Evolutionary conservation across 371 early-diverging fungal genomes (phyloP), one percentile per base, ranked within the genome.

Genomic region (Basidiobolus meristosporus): DNA sequence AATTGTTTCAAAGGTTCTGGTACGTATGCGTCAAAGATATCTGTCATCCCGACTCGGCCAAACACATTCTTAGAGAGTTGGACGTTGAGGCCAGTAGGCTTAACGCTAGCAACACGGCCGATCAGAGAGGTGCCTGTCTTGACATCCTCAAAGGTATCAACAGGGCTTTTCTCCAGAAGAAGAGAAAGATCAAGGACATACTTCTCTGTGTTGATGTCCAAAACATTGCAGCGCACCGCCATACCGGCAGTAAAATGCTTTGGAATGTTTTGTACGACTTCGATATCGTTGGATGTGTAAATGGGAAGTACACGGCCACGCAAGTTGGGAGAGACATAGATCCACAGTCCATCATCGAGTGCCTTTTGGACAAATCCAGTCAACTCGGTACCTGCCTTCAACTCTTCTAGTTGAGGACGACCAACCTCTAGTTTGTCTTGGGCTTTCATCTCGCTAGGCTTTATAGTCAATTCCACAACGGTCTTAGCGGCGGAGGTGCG

Each of bases 1-100:
- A 63, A 68, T 12, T 38, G 38, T 18, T 56, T 57, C 32, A 61
- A 46, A n/a, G 73, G 68, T 22, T 63, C 51, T 30, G 66, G 65
- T 2, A 45, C 45, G 20, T 56, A 72, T 0, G 50, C 51, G 40
- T 80, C 79, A 3, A 58, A 41, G 30, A 85, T 47, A 44, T 85
- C 73, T 3, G 75, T 64, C 21, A 79, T 46, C 31, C 66, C 62
- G 20, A 66, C 65, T 12, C 68, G 59, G 23, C 77, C 85, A 47
- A 50, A 57, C 18, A 77, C 42, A 31, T 62, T 48, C 18, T 60
- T 49, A 2, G 54, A 54, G 12, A 84, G 41, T 23, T 64, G 61
- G 23, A 78, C 49, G 21, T 51, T 45, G 29, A 74, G 20, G 14
- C 76, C 74, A 32, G 46, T 45, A 2, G 55, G 45, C 30, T 60